Evolutionary conservation across 2,329 filamentous ascomycete genomes (phyloP).

Genomic region (Raffaelea deltoideospora): DNA sequence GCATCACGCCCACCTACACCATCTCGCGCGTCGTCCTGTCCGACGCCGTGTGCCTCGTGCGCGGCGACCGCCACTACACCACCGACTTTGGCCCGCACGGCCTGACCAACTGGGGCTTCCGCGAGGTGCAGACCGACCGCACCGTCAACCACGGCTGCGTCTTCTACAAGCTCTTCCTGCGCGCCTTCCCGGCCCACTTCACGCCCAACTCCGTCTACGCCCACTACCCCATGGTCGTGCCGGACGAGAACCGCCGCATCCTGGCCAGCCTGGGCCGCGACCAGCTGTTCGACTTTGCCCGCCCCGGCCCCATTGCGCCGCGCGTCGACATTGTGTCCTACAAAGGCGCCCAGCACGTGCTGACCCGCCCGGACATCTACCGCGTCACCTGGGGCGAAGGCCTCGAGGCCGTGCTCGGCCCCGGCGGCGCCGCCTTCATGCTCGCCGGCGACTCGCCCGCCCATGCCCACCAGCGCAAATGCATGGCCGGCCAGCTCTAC

Average conservation of each 20-base stretch:
- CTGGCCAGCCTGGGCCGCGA: slow-evolving; percentile 51
- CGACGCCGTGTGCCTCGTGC: slow-evolving; percentile 63
- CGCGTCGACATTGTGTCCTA: slow-evolving; percentile 45
- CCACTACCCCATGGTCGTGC: slow-evolving; percentile 59
- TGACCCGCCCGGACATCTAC: slow-evolving; percentile 47
- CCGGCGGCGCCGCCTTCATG: slow-evolving; percentile 38
- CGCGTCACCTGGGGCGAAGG: slow-evolving; percentile 49
- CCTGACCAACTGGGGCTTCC: slow-evolving; percentile 74
- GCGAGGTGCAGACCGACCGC: slow-evolving; percentile 53
- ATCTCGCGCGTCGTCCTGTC: slow-evolving; percentile 63
- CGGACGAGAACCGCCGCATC: slow-evolving; percentile 57
- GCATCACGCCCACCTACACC: slow-evolving; percentile 61
- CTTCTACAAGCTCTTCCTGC: slow-evolving; percentile 70
- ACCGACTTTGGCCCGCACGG: slow-evolving; percentile 59
- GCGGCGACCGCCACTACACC: slow-evolving; percentile 67
- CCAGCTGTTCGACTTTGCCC: slow-evolving; percentile 53
- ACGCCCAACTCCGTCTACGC: slow-evolving; percentile 65
- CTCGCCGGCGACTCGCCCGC: slow-evolving; percentile 34
- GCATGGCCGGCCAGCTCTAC: slow-evolving; percentile 43
- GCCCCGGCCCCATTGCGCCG: slow-evolving; percentile 35
- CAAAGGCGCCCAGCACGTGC: slow-evolving; percentile 42
- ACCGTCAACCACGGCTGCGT: slow-evolving; percentile 63
- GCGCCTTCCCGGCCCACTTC: slow-evolving; percentile 71
- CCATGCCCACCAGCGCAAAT: slow-evolving; percentile 33
- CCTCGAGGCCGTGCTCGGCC: slow-evolving; percentile 46